Evolutionary conservation across 352 stramenopile genomes (phyloP), one percentile per base, ranked within the genome.

Genomic region (Bremia lactucae): DNA sequence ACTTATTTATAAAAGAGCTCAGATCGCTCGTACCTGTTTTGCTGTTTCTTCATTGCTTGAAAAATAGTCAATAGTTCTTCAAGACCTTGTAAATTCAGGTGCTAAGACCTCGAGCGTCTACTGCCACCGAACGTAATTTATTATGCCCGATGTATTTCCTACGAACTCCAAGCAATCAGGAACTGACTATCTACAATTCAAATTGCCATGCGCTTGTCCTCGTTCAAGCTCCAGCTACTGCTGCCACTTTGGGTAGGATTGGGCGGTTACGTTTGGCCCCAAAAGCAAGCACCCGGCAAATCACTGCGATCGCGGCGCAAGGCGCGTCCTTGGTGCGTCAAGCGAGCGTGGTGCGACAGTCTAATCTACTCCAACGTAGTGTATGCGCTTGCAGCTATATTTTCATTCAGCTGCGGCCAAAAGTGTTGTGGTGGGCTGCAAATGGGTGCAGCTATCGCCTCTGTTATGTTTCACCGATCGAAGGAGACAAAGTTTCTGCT

Each of bases 401-500:
- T 89, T 42, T 89, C 77, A 41, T 64, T 83, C 49, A 68, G 68
- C 45, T 81, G 72, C 36, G 59, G 64, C 23, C 77, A 89, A 56
- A 76, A 83, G 51, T 72, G 84, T 41, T 89, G 74, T 47, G 69
- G 64, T 31, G 46, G 78, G 14, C 60, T 89, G 47, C 77, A 89
- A 53, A 59, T 83, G 49, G 70, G 67, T 19, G 74, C 77, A 6
- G 62, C 77, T 25, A 60, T 85, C 26, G 73, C 77, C 14, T 86
- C 71, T 29, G 84, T 65, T 34, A 67, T 84, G 56, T 89, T 89
- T 56, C 77, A 89, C 46, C 72, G 77, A 25, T 84, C 70, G 26
- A 84, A 85, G 56, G 77, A 89, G 58, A 89, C 77, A 58, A 80
- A 78, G 59, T 89, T 82, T 53, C 50, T 89, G 31, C 51, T 82